phyloP scores from a whole-genome alignment of 768 basidiomycete species.

The Mycena venus region DNA sequence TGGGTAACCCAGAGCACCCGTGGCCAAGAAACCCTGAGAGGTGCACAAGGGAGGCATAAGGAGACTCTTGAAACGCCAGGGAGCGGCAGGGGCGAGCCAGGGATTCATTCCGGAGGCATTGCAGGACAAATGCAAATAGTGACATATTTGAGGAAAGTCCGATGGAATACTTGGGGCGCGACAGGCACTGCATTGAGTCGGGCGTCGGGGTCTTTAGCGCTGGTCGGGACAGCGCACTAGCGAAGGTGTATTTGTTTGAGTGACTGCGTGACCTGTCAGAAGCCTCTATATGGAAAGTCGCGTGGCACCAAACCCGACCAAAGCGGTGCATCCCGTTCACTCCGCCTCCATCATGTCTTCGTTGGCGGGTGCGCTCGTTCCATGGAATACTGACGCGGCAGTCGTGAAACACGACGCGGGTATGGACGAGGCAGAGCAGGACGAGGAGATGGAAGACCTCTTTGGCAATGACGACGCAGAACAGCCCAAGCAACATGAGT shows the following conservation, averaged over 20 bases:
- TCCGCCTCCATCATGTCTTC: slow-evolving; percentile 62
- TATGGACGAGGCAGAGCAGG: slow-evolving; percentile 48
- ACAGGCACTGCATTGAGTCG: slow-evolving; percentile 21
- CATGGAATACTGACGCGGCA: slow-evolving; percentile 50
- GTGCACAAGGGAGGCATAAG: background rate
- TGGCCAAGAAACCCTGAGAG: slow-evolving; percentile 20
- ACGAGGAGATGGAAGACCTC: slow-evolving; percentile 82
- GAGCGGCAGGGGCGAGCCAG: background rate
- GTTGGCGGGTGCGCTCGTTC: slow-evolving; percentile 69
- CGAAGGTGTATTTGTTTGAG: slow-evolving; percentile 14
- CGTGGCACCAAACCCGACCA: background rate
- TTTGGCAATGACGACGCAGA: slow-evolving; percentile 81
- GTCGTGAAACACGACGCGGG: slow-evolving; percentile 42
- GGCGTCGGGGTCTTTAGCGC: slow-evolving; percentile 20
- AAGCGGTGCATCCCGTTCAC: background rate
- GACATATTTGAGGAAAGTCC: background rate
- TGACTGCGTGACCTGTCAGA: slow-evolving; percentile 1
- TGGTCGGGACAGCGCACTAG: slow-evolving; percentile 16
- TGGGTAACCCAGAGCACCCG: background rate
- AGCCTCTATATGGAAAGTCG: background rate
- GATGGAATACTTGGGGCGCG: slow-evolving; percentile 9
- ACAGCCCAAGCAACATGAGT: slow-evolving; percentile 67
- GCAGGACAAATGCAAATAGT: background rate
- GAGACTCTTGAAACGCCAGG: slow-evolving; percentile 21
- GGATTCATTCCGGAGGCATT: background rate